Base-by-base conservation (phyloP, 257 asterid species). In the Fraxinus pennsylvanica region DNA sequence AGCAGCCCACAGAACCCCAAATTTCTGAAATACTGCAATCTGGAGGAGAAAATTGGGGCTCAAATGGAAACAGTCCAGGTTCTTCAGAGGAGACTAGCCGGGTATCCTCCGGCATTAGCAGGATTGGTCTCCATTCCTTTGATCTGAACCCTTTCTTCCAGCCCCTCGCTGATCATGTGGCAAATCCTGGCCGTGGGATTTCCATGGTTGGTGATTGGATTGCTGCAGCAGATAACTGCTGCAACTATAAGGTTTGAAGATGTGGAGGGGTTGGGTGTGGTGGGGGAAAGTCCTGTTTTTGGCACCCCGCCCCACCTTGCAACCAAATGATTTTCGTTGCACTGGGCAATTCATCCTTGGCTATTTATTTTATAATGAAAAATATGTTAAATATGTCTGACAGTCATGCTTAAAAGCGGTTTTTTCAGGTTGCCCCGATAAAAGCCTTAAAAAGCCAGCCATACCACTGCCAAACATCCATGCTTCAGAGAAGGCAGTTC, bases 341-440 rank as follows among this genome's bases (percentile, higher is more conserved):
- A 2, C 67, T 7, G 73, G 96, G 94, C 93, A 89, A 85, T 22
- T 86, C 96, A 90, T 92, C 82, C 96, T 90, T 92, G 97, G 97
- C 96, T 92, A 82, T 43, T 43, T 43, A 43, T 12, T 43, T 43
- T 10, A 43, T 9, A 43, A 10, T 43, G 50, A 63, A 63, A 63
- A 10, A 63, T n/a, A 59, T 59, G 67, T 59, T 59, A 59, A 59
- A 21, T 21, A 59, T 59, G 10, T 59, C 8, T 57, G 67, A 29
- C 32, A 1, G 32, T 29, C 66, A 6, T n/a, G 66, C 66, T 57
- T 57, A 57, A n/a, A 45, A 57, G 4, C 12, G 3, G 13, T 30
- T 59, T 59, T n/a, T 59, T n/a, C 50, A 9, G 29, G 27, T 32
- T 32, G 35, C 35, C 35, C 35, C 4, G 13, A 59, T 22, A 54